Percentiles rank a stretch among this genome's conserved stretches.
Evolutionary conservation across 768 basidiomycete genomes (phyloP).

Genomic region (Lyophyllum shimeji): DNA sequence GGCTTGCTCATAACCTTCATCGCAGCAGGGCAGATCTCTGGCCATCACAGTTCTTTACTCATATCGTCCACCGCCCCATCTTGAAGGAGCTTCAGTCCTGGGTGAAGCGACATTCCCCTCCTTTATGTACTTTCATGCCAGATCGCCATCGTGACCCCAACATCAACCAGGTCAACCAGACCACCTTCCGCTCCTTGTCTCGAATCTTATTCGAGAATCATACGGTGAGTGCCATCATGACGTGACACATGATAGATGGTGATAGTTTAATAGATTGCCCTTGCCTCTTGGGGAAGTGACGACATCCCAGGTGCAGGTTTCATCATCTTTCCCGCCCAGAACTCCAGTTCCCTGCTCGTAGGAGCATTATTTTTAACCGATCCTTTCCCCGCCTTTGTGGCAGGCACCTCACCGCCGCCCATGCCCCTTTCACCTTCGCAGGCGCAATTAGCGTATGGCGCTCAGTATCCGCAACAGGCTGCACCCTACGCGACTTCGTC

Average conservation of each 20-base stretch:
- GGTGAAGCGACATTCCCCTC: constrained; percentile 45
- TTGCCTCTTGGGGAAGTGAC: constrained; percentile 51
- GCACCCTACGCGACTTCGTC: constrained; percentile 33
- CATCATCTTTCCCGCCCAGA: constrained; percentile 51
- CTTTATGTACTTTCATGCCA: constrained; percentile 64
- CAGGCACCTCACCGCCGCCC: constrained; percentile 27
- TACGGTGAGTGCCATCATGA: constrained; percentile 38
- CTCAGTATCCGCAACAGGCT: constrained; percentile 30
- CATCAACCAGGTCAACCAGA: constrained; percentile 48
- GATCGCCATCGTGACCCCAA: constrained; percentile 53
- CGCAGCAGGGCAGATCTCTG: constrained; percentile 53
- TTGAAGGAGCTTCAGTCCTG: constrained; percentile 50
- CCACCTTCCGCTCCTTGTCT: constrained; percentile 55
- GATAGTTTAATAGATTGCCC: constrained; percentile 39
- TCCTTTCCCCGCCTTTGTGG: constrained; percentile 48
- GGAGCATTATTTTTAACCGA: constrained; percentile 48
- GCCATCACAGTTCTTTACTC: constrained; percentile 50
- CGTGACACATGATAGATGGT: constrained; percentile 2
- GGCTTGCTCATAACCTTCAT: constrained; percentile 27
- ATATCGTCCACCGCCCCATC: constrained; percentile 38
- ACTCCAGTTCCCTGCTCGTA: constrained; percentile 50
- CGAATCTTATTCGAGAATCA: constrained; percentile 50
- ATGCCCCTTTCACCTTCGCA: constrained; percentile 27
- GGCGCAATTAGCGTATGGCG: constrained; percentile 27
- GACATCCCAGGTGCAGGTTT: constrained; percentile 48